A percentile compares a stretch with the other conserved stretches of the same genome.
Conservation (phyloP, 1,284 basidiomycete genomes). For the Fomitopsis pinicola region DNA sequence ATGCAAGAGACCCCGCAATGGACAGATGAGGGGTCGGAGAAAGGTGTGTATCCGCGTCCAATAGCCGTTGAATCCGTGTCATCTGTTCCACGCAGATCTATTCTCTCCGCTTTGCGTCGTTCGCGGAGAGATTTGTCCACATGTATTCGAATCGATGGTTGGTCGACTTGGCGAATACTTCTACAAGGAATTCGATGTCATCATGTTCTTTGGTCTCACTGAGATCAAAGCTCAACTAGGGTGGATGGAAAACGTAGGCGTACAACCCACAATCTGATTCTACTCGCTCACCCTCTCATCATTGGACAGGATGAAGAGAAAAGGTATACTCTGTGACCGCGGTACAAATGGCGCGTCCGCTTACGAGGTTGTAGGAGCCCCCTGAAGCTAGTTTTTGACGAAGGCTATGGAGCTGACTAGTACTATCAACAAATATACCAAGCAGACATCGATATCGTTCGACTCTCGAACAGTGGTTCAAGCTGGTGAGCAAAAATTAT, state of each 20-base stretch:
- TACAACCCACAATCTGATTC: background rate
- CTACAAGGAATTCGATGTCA: conserved; percentile 38
- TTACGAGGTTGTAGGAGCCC: no score
- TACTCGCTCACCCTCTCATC: no score
- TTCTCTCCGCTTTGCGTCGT: conserved; percentile 43
- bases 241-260: conserved; percentile 40
- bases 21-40: conserved; percentile 36
- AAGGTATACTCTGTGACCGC: no score
- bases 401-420: no score
- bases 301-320: no score
- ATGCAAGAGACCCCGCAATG: conserved; percentile 32
- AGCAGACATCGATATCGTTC: no score
- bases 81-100: conserved; percentile 26
- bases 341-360: no score
- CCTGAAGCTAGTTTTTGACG: no score
- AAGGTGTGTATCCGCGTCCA: conserved; percentile 23
- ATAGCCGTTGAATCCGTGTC: no score
- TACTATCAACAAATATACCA: no score
- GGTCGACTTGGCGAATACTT: conserved; percentile 30
- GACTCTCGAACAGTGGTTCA: no score
- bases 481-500: no score
- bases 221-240: conserved; percentile 40
- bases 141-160: background rate
- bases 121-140: background rate
- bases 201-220: conserved; percentile 46